Base-by-base conservation (phyloP, 495 filamentous ascomycete species). In the Viridothelium virens region DNA sequence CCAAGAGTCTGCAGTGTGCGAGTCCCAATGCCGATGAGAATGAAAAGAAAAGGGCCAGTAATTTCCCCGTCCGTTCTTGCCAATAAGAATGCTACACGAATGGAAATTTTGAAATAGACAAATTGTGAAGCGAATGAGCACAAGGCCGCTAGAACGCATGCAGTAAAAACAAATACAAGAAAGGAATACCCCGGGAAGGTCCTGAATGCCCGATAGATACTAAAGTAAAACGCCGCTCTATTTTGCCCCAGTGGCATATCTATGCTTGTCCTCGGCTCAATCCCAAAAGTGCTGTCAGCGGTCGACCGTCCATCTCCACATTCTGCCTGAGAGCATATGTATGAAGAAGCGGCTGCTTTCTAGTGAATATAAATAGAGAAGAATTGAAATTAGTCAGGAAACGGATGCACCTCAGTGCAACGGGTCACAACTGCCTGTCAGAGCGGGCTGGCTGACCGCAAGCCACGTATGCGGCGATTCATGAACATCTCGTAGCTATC, bases 111-210 rank as follows among this genome's bases (percentile, higher is more conserved):
- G 18, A 36, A 36, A 36, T 36, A 6, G 14, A 18, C 33, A 10
- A 36, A 36, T 7, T 7, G 36, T 3, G 53, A 59, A 59, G 53
- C 53, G 53, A 36, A 59, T 34, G 4, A 36, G 7, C 3, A 18
- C 33, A 59, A 36, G 10, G 14, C 7, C 53, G 41, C 63, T 53
- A 12, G 44, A 48, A 65, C 39, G 41, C 63, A 65, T 33, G 33
- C 2, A 47, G 6, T 9, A 38, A 64, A 48, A 65, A 38, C 33
- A 9, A 50, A 25, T 31, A 10, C 25, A 31, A 65, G 31, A 16
- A 65, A 48, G 6, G n/a, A 2, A 66, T n/a, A 18, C 2, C 31
- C 2, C 14, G 18, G 18, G 53, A 36, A 59, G 53, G 14, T 36
- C 31, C 7, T 0, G 31, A 14, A 5, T 33, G 25, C 36, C 18